phyloP scores from a whole-genome alignment of 2,329 filamentous ascomycete genomes.

The Intubia oerlemansii region DNA sequence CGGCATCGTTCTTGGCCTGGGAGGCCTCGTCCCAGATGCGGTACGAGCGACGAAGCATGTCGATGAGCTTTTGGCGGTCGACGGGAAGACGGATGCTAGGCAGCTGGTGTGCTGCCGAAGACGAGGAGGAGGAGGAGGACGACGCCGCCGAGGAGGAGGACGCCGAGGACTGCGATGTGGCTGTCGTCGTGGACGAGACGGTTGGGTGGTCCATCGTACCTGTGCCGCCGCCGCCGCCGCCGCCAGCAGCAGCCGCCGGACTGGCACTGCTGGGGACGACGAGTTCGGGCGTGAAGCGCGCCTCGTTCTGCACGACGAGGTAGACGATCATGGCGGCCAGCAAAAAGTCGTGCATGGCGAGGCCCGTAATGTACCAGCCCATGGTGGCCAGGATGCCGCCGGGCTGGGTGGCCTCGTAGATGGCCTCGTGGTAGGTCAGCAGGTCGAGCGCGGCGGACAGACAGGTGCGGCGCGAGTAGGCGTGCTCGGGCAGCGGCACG shows the following conservation, averaged over 20 bases:
- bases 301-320: slow-evolving; percentile 23
- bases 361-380: slow-evolving; percentile 33
- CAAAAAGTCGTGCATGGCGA: slow-evolving; percentile 39
- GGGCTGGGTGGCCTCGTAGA: slow-evolving; percentile 27
- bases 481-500: slow-evolving; percentile 20
- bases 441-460: slow-evolving; percentile 26
- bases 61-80: slow-evolving; percentile 14
- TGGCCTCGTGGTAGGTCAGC: slow-evolving; percentile 23
- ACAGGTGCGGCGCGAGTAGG: slow-evolving; percentile 28
- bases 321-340: slow-evolving; percentile 40
- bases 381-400: slow-evolving; percentile 29
- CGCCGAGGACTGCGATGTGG: too few species aligned
- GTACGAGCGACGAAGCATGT: slow-evolving; percentile 20
- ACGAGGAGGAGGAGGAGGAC: not conserved
- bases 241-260: slow-evolving; percentile 15
- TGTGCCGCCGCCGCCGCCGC: slow-evolving; percentile 2
- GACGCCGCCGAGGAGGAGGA: too few species aligned
- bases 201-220: not conserved
- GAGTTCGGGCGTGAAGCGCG: slow-evolving; percentile 7
- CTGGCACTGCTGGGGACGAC: slow-evolving; percentile 1
- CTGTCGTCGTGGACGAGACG: slow-evolving; percentile 11
- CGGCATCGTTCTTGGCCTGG: slow-evolving; percentile 16
- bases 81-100: slow-evolving; percentile 7
- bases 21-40: slow-evolving; percentile 22
- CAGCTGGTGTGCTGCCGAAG: too few species aligned